Base-by-base conservation (phyloP, 192 early-diverging fungal genomes). In the Phlyctochytrium planicorne region DNA sequence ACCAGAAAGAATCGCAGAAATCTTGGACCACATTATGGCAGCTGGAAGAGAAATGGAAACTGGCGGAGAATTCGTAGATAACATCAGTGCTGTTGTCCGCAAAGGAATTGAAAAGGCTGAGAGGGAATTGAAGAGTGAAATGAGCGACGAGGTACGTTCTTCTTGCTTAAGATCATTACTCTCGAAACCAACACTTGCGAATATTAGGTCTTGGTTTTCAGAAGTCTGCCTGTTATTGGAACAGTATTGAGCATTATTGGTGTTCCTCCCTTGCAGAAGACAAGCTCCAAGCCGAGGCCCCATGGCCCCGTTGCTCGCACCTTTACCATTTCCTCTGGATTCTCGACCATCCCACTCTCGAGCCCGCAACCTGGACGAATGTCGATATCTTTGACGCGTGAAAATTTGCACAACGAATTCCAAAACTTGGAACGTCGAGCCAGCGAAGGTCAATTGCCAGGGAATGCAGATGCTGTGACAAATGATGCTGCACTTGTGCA, bases 201-300 rank as follows among this genome's bases (percentile, higher is more conserved):
- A n/a, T n/a, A n/a, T 25, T 14, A 67, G 56, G 32, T 60, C 30
- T 68, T 59, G 17, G 10, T 68, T 23, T 52, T 68, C 30, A 4
- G 37, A 23, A 37, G 33, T 1, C 59, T 68, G 2, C 67, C 67
- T 35, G 59, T 68, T 20, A 59, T 68, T 47, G 67, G 67, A 14
- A 68, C 67, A 10, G 67, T 68, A 17, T 30, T 68, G 30, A 47
- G 59, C 33, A 16, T 68, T 27, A 40, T 68, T 20, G 67, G 67
- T 27, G 55, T 59, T 10, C n/a, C 40, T n/a, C 63, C 63, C 40
- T 10, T n/a, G n/a, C 10, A 50, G 40, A 10, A 10, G 40, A 14
- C 40, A 50, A 50, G 12, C 40, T 10, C 10, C 40, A 50, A 10
- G 40, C 10, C 40, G 12, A 50, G n/a, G 40, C n/a, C n/a, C n/a